Conservation (phyloP, 208 protist genomes). For the Leishmania tropica region DNA sequence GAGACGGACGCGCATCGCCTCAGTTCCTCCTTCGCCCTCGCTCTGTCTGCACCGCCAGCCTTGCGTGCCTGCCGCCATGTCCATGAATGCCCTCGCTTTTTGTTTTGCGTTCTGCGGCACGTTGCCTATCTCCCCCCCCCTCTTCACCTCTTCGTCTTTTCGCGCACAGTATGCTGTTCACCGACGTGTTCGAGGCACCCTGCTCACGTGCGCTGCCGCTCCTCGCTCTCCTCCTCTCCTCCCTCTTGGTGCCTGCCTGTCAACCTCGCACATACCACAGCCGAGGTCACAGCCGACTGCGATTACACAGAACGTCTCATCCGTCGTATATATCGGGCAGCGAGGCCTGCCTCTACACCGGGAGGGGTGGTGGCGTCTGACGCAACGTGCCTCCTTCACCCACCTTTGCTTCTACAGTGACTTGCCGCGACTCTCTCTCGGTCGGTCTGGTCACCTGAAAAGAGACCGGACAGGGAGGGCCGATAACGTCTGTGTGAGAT, state of each 20-base stretch:
- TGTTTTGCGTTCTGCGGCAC: too few species aligned
- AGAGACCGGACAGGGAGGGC: too few species aligned
- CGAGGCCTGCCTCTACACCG: too few species aligned
- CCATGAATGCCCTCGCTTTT: background rate
- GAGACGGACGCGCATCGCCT: background rate
- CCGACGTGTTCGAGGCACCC: background rate
- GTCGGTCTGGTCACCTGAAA: too few species aligned
- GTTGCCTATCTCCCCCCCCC: background rate
- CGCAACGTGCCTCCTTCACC: too few species aligned
- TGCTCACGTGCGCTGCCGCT: background rate
- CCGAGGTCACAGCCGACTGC: too few species aligned
- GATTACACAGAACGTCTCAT: too few species aligned
- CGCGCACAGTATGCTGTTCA: background rate
- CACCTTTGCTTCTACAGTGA: too few species aligned
- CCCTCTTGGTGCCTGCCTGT: background rate
- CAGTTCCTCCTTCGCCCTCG: background rate
- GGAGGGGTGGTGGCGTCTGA: background rate
- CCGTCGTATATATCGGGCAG: too few species aligned
- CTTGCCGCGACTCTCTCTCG: too few species aligned
- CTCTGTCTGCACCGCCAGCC: background rate
- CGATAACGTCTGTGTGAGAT: too few species aligned
- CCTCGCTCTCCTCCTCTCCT: background rate
- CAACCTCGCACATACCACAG: background rate
- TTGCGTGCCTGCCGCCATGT: background rate
- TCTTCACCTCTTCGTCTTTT: background rate